Percentiles rank a stretch among this genome's conserved stretches.
phyloP scores from a whole-genome alignment of 305 asterid genomes.

The Fraxinus floribunda region DNA sequence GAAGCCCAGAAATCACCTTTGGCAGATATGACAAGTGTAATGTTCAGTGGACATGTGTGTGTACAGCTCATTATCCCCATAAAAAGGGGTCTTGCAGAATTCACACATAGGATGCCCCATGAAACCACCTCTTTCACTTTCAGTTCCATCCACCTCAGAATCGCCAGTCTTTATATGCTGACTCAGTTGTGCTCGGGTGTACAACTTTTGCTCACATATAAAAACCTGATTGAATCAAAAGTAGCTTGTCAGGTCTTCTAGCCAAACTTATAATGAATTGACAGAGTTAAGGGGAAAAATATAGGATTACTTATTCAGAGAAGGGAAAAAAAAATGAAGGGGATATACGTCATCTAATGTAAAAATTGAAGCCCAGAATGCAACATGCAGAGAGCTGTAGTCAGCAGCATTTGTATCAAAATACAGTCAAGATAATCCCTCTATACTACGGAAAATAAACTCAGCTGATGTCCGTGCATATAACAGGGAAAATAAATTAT shows the following conservation, averaged over 20 bases:
- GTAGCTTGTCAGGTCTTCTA: conserved; percentile 21
- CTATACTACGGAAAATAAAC: not conserved
- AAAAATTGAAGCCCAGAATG: not conserved
- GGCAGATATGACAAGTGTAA: conserved; percentile 93
- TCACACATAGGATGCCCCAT: conserved; percentile 90
- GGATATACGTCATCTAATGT: not conserved
- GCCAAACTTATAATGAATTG: not conserved
- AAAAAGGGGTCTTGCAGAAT: conserved; percentile 82
- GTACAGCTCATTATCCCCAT: conserved; percentile 90
- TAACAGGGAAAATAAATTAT: not conserved
- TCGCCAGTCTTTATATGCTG: conserved; percentile 84
- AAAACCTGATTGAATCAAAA: conserved; percentile 55
- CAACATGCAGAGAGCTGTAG: not conserved
- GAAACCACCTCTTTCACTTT: conserved; percentile 98
- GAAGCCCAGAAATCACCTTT: conserved; percentile 50
- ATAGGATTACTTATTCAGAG: not conserved
- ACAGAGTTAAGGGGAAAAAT: not conserved
- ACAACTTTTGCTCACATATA: conserved; percentile 93
- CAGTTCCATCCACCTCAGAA: conserved; percentile 97
- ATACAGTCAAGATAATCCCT: not conserved
- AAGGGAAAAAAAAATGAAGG: not conserved
- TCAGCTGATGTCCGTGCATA: not conserved
- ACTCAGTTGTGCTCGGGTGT: conserved; percentile 76
- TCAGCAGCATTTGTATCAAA: not conserved
- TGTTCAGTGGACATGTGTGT: conserved; percentile 95